Percentiles rank a stretch among this genome's conserved stretches.
phyloP scores from a whole-genome alignment of 371 early-diverging fungal genomes.

The Phascolomyces articulosus region DNA sequence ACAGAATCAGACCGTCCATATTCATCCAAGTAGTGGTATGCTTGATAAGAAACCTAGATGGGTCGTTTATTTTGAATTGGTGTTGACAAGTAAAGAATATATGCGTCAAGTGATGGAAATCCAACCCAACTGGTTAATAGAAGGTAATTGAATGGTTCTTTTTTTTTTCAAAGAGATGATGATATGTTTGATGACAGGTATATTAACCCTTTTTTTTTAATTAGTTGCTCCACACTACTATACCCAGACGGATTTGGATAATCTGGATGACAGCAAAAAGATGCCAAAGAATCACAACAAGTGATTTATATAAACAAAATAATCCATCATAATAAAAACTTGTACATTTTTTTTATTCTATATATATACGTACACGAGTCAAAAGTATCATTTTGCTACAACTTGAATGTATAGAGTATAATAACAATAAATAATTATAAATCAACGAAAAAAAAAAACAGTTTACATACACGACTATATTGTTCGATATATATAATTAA shows the following conservation, averaged over 20 bases:
- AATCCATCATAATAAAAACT: no score
- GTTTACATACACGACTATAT: no score
- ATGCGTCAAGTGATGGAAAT: slow-evolving; percentile 96
- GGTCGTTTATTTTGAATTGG: slow-evolving; percentile 93
- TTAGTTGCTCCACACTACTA: slow-evolving; percentile 93
- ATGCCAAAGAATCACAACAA: slow-evolving; percentile 59
- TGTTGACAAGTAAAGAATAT: slow-evolving; percentile 92
- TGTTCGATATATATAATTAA: no score
- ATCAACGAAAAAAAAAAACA: no score
- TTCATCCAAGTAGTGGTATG: slow-evolving; percentile 91
- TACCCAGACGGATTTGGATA: slow-evolving; percentile 67
- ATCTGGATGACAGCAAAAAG: slow-evolving; percentile 62
- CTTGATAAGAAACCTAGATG: slow-evolving; percentile 77
- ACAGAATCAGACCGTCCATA: slow-evolving; percentile 88
- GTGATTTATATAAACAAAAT: no score
- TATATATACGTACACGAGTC: no score
- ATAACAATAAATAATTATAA: no score
- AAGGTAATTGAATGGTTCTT: slow-evolving; percentile 54
- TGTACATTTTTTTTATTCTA: no score
- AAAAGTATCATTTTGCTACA: no score
- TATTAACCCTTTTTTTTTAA: slow-evolving; percentile 2
- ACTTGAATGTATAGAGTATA: no score
- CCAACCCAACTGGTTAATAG: slow-evolving; percentile 89
- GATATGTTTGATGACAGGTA: no score
- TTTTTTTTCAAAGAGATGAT: neutral